Evolutionary conservation across 768 basidiomycete species (phyloP), one percentile per base, ranked within the genome.

Genomic region (Multifurca ochricompacta): DNA sequence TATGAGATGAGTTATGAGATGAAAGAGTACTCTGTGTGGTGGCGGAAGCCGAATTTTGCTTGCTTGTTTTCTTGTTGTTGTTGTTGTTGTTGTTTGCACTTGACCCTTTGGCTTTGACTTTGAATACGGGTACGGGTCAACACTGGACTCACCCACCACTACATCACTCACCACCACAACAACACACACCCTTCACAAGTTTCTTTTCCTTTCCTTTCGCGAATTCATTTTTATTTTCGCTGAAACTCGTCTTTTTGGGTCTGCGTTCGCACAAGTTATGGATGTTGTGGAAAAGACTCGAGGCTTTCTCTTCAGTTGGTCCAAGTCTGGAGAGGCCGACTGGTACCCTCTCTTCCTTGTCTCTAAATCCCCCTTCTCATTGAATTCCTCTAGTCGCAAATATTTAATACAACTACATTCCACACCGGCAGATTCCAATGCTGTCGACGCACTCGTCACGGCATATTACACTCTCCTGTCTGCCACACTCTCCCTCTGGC

Each of bases 391-490:
- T 14, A 90, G 87, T 68, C 82, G 81, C 63, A 75, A 74, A 63
- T 76, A 82, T 48, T 73, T 89, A 60, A 70, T 76, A 64, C 69
- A 74, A 47, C 75, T 78, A 31, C 85, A 87, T 66, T 76, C 76
- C 55, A 80, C 79, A 65, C 76, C 77, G 18, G 69, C 75, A 53
- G 77, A 82, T 67, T 67, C 77, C 4, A 72, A 70, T 31, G 77
- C 70, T 49, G 63, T 75, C 51, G 83, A 82, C 63, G 69, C 76
- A 21, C 73, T 90, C 32, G 78, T 78, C 11, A 83, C 82, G 13
- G 77, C 76, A 3, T 90, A 89, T 64, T 79, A 87, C 62, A 79
- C 84, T 4, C 74, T 91, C 39, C 63, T 89, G 10, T 75, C 75
- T 41, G 77, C 83, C 11, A 74, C 77, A 2, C 70, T 90, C 48